Evolutionary conservation across 352 stramenopile genomes (phyloP).

Genomic region (Phytophthora pisi): DNA sequence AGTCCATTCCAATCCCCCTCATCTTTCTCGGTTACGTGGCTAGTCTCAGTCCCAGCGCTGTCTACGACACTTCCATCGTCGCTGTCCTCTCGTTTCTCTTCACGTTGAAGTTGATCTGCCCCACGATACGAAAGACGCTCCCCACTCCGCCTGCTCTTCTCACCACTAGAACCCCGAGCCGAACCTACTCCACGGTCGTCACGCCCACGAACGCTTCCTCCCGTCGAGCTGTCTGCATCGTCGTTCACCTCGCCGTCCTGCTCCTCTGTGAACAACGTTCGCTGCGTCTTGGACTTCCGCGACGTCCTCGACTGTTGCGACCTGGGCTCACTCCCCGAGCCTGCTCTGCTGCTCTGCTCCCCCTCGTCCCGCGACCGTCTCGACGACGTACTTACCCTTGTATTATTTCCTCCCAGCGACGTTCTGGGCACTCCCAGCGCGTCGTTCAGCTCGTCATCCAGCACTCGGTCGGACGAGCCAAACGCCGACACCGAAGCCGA

Average conservation of each 20-base stretch:
- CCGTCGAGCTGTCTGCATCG: background rate
- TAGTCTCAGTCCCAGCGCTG: background rate
- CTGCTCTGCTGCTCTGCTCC: conserved; percentile 2
- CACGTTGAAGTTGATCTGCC: conserved; percentile 4
- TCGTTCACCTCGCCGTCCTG: background rate
- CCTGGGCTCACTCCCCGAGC: background rate
- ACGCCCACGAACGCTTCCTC: background rate
- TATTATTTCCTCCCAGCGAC: background rate
- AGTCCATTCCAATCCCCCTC: conserved; percentile 50
- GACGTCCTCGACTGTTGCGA: conserved; percentile 12
- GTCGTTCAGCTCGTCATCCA: conserved; percentile 67
- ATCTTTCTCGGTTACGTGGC: conserved; percentile 12
- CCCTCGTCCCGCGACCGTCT: conserved; percentile 9
- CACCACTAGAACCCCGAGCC: background rate
- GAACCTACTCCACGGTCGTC: background rate
- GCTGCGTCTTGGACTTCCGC: conserved; percentile 8
- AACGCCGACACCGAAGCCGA: conserved; percentile 8
- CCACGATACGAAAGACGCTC: conserved; percentile 16
- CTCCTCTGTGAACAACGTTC: conserved; percentile 24
- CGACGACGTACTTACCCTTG: conserved; percentile 4
- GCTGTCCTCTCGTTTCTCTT: conserved; percentile 33
- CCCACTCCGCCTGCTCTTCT: conserved; percentile 11
- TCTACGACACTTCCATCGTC: conserved; percentile 4
- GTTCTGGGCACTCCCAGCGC: conserved; percentile 48
- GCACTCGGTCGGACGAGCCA: conserved; percentile 19